Evolutionary conservation across 768 basidiomycete genomes (phyloP).

Genomic region (Suillus luteus): DNA sequence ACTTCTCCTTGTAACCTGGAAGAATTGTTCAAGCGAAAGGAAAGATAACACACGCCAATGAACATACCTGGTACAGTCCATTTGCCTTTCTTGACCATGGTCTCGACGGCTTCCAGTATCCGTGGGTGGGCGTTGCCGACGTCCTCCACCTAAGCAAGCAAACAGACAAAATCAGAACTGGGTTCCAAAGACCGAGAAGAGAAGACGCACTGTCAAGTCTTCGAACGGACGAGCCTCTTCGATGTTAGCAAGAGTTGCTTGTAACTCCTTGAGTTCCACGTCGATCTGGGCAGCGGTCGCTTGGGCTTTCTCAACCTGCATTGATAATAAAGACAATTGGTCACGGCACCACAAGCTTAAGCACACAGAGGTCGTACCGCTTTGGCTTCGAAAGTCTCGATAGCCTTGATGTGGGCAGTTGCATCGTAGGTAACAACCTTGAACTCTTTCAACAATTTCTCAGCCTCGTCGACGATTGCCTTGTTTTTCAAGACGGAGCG

Average conservation of each 20-base stretch:
- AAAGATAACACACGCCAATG: background rate
- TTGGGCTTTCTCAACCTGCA: slow-evolving; percentile 83
- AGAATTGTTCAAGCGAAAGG: slow-evolving; percentile 9
- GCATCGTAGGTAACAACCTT: slow-evolving; percentile 97
- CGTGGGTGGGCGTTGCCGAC: slow-evolving; percentile 92
- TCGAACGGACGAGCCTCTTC: slow-evolving; percentile 97
- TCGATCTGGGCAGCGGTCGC: slow-evolving; percentile 91
- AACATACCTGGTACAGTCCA: slow-evolving; percentile 93
- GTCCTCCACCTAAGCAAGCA: slow-evolving; percentile 67
- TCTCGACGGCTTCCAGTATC: slow-evolving; percentile 87
- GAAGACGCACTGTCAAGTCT: slow-evolving; percentile 81
- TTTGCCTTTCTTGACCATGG: slow-evolving; percentile 96
- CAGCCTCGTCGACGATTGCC: slow-evolving; percentile 87
- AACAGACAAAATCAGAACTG: background rate
- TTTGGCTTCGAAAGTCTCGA: slow-evolving; percentile 95
- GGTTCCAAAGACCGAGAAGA: background rate
- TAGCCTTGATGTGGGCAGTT: slow-evolving; percentile 84
- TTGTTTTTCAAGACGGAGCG: slow-evolving; percentile 91
- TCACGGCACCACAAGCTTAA: slow-evolving; percentile 11
- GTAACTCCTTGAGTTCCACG: slow-evolving; percentile 85
- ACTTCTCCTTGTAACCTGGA: slow-evolving; percentile 91
- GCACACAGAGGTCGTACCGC: slow-evolving; percentile 62
- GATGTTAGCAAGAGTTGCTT: slow-evolving; percentile 94
- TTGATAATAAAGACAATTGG: slow-evolving; percentile 1
- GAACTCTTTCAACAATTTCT: slow-evolving; percentile 85